Evolutionary conservation across 208 protist species (phyloP), one percentile per base, ranked within the genome.

Genomic region (Leishmania braziliensis): DNA sequence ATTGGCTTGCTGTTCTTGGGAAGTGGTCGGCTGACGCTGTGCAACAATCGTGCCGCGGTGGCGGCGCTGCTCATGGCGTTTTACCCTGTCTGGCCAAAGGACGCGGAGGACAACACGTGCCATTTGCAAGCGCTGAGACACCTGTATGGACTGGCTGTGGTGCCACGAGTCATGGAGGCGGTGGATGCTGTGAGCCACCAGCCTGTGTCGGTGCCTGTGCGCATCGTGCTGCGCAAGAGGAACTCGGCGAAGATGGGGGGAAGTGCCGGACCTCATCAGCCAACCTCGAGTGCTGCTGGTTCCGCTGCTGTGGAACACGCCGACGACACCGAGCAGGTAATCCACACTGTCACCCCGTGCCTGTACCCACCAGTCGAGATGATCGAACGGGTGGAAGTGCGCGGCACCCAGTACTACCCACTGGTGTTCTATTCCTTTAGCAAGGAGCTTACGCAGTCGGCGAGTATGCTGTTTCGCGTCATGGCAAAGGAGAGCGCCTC

Each of bases 1-100:
- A 91, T 98, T 58, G 99, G 99, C 16, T 80, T 99, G 36, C 83
- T 99, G 1, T 99, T 99, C 73, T 88, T 99, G 16, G 98, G 98
- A 43, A 96, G 92, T 43, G 97, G 97, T 18, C 87, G 92, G 23
- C 88, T 95, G 26, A 98, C 96, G 0, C 85, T 99, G n/a, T 92
- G 88, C 23, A 99, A 90, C 53, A 90, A 85, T 20, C 80, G 93
- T 29, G 46, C 75, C 9, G 90, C 97, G 0, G 90, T 99, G 63
- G 99, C 98, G 26, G 90, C 97, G 53, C 90, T 99, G 3, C 74
- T 99, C 4, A 92, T 93, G 76, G 83, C 98, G 14, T 88, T 99
- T 29, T 99, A 98, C 84, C 99, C 98, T 5, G 76, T 92, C 12
- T 99, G 97, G 88, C 98, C 99, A 2, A 77, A 79, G 10, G 81